Evolutionary conservation across 768 basidiomycete species (phyloP).

Genomic region (Kwoniella mangroviensis): DNA sequence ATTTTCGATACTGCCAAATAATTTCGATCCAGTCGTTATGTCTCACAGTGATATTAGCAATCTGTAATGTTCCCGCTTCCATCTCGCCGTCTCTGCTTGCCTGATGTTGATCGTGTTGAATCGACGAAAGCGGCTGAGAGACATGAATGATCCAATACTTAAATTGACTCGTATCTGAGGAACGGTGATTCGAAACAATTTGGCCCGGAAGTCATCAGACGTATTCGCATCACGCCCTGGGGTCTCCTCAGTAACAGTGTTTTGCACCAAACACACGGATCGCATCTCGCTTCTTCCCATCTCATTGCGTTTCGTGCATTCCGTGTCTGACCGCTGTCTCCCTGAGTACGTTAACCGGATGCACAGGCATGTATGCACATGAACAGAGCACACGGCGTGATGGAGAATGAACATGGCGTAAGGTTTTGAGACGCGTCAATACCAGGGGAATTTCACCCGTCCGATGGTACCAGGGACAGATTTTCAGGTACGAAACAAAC

Average conservation of each 20-base stretch:
- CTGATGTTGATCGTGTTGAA: neutral
- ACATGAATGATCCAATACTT: neutral
- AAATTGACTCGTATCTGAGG: neutral
- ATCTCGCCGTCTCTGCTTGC: neutral
- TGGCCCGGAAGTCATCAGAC: neutral
- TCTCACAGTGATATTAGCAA: neutral
- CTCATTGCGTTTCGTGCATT: neutral
- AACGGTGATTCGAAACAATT: neutral
- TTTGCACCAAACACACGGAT: too few species aligned
- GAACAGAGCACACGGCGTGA: too few species aligned
- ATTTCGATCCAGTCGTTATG: neutral
- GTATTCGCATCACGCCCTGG: too few species aligned
- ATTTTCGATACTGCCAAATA: neutral
- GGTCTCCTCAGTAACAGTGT: too few species aligned
- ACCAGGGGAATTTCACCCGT: neutral
- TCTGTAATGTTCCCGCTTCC: neutral
- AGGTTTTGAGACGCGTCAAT: neutral
- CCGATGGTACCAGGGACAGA: neutral
- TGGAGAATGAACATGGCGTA: neutral
- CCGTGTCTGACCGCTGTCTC: neutral
- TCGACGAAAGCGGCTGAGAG: neutral
- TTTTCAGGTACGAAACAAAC: neutral
- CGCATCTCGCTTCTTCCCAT: too few species aligned
- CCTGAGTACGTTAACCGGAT: neutral
- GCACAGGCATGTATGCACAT: neutral